Percentiles rank a stretch among this genome's conserved stretches.
phyloP scores from a whole-genome alignment of 2,329 filamentous ascomycete genomes.

The Fusarium zealandicum region DNA sequence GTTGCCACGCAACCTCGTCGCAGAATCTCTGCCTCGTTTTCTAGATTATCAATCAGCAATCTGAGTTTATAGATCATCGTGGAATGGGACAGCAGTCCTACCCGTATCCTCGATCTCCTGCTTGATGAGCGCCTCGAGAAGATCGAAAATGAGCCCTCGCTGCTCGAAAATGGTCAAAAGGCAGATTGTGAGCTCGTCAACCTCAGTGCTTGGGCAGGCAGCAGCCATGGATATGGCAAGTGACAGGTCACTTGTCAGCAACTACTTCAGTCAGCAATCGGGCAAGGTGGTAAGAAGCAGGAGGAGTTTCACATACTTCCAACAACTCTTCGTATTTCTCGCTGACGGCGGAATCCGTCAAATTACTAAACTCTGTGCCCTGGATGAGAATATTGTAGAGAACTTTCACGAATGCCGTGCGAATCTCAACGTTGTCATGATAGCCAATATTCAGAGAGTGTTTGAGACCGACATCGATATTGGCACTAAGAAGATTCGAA shows the following conservation, averaged over 20 bases:
- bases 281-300: not conserved
- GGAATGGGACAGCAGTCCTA: slow-evolving; percentile 38
- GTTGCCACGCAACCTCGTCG: slow-evolving; percentile 75
- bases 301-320: slow-evolving; percentile 47
- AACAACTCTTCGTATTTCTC: slow-evolving; percentile 73
- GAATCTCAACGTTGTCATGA: slow-evolving; percentile 73
- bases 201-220: slow-evolving; percentile 71
- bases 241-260: slow-evolving; percentile 68
- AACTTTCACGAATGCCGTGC: slow-evolving; percentile 74
- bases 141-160: slow-evolving; percentile 66
- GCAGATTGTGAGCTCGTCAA: slow-evolving; percentile 73
- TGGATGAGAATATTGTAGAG: slow-evolving; percentile 75
- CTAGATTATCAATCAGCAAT: slow-evolving; percentile 44
- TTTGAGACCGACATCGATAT: slow-evolving; percentile 75
- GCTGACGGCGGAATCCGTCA: slow-evolving; percentile 71
- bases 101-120: slow-evolving; percentile 73
- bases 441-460: slow-evolving; percentile 75
- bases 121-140: slow-evolving; percentile 71
- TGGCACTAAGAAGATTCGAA: slow-evolving; percentile 73
- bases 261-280: slow-evolving; percentile 44
- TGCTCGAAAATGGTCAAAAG: slow-evolving; percentile 75
- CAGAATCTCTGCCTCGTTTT: slow-evolving; percentile 72
- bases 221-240: slow-evolving; percentile 70
- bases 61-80: not conserved
- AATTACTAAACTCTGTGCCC: slow-evolving; percentile 73